Base-by-base conservation (phyloP, 495 filamentous ascomycete genomes). In the Penicillium daleae region DNA sequence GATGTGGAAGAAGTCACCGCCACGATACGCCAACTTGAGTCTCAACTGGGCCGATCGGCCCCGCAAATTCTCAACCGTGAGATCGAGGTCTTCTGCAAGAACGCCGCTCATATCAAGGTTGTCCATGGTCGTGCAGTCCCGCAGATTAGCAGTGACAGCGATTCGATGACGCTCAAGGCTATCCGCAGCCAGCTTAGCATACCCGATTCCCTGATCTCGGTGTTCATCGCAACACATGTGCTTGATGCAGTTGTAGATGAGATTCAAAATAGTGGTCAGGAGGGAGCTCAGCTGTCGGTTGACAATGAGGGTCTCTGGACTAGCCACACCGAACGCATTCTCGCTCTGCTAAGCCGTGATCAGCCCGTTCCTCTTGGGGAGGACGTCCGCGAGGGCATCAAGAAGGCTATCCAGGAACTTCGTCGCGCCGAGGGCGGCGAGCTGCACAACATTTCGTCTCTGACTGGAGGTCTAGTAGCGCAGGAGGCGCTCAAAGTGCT, bases 401-500 rank as follows among this genome's bases (percentile, higher is more conserved):
- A 77, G 15, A 71, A 87, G 53, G 83, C 84, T 27, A 83, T 87
- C 54, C 79, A 82, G 52, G 90, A 93, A 71, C 78, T 92, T 29
- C 87, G 86, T 44, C 84, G 93, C 35, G 90, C 90, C 32, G 89
- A 87, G 56, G 92, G 92, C 33, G 90, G 86, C 46, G 95, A 99
- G 76, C 79, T 99, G 65, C 96, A 98, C 78, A 97, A 97, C 73
- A 91, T 97, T 54, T 88, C 93, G n/a, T 88, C 93, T 26, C 74
- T 98, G 51, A 90, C 89, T 8, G 95, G 96, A 21, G 96, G 95
- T 0, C 88, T 99, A 76, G 90, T 96, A 26, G 92, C 93, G 31
- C 95, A 99, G 77, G 95, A 99, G 80, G 85, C 92, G 31, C 92
- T 98, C 72, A 99, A 99, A 82, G 88, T 97, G 29, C 83, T 98